Percentiles rank a stretch among this genome's conserved stretches.
These are phyloP conservation scores for Hanseniaspora uvarum DNA, from an alignment of 1,139 yeast species.

Conservation along the genomic window DNA sequence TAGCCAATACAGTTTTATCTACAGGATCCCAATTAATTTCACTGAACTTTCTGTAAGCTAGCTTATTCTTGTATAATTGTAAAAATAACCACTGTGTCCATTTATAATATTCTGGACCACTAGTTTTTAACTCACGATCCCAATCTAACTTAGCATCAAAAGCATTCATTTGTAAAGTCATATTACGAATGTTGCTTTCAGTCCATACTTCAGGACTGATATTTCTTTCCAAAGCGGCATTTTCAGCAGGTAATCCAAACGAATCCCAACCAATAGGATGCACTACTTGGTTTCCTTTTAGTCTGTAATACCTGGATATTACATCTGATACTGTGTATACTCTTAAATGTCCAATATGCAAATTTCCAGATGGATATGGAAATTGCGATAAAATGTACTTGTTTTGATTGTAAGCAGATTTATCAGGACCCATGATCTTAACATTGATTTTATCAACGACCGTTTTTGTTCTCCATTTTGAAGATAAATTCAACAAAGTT, in stretches of 20 bases:
- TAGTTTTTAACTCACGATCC: conserved; percentile 84
- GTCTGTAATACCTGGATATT: conserved; percentile 63
- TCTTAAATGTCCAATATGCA: conserved; percentile 88
- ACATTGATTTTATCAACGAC: background rate
- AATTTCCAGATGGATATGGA: conserved; percentile 87
- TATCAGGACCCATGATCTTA: background rate
- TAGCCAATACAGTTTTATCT: conserved; percentile 86
- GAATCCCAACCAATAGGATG: conserved; percentile 99
- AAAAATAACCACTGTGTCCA: conserved; percentile 86
- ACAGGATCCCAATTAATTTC: conserved; percentile 97
- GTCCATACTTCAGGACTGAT: conserved; percentile 82
- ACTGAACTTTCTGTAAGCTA: conserved; percentile 77
- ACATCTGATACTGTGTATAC: conserved; percentile 88
- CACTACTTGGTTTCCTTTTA: conserved; percentile 65
- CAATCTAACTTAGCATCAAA: conserved; percentile 89
- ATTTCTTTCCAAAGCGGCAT: conserved; percentile 85
- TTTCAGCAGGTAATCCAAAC: conserved; percentile 94
- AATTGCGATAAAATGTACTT: conserved; percentile 78
- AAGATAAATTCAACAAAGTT: background rate
- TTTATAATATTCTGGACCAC: conserved; percentile 76
- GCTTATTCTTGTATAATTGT: conserved; percentile 57
- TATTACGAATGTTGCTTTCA: conserved; percentile 55
- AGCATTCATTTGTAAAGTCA: conserved; percentile 69
- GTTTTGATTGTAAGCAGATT: conserved; percentile 17
- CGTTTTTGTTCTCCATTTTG: conserved; percentile 5